Evolutionary conservation across 2,329 filamentous ascomycete species (phyloP).

Genomic region (Ustulina deusta): DNA sequence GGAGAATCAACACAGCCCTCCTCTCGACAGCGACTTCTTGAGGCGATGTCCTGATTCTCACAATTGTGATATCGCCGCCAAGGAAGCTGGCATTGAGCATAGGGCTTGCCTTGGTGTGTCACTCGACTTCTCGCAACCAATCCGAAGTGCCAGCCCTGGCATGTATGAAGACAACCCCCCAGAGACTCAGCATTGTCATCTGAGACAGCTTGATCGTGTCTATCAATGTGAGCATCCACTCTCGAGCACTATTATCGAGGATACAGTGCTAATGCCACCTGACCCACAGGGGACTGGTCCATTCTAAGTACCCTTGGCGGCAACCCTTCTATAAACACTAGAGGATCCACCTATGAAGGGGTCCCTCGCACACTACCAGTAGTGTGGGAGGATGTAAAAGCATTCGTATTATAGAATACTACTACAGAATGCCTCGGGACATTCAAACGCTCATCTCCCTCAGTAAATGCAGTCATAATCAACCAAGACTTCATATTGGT

Average conservation of each 20-base stretch:
- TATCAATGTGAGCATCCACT: background rate
- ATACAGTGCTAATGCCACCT: no score
- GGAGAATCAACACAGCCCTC: background rate
- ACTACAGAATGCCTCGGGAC: no score
- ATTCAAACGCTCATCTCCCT: no score
- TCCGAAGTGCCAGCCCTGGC: background rate
- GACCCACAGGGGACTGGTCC: no score
- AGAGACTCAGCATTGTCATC: conserved; percentile 5
- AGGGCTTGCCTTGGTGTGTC: background rate
- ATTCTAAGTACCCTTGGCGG: no score
- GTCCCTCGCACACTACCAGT: no score
- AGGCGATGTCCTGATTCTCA: background rate
- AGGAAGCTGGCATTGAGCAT: background rate
- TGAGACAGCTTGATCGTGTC: background rate
- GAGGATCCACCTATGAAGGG: no score
- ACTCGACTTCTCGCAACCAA: background rate
- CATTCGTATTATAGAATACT: no score
- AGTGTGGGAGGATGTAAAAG: no score
- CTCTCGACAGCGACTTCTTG: background rate
- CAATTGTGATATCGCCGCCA: background rate
- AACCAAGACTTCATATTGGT: no score
- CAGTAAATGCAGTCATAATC: no score
- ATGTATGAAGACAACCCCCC: background rate
- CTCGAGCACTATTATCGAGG: background rate
- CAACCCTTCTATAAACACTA: no score